Percentiles rank a stretch among this genome's conserved stretches.
phyloP scores from a whole-genome alignment of 441 rosid species.

The Populus tomentosa region DNA sequence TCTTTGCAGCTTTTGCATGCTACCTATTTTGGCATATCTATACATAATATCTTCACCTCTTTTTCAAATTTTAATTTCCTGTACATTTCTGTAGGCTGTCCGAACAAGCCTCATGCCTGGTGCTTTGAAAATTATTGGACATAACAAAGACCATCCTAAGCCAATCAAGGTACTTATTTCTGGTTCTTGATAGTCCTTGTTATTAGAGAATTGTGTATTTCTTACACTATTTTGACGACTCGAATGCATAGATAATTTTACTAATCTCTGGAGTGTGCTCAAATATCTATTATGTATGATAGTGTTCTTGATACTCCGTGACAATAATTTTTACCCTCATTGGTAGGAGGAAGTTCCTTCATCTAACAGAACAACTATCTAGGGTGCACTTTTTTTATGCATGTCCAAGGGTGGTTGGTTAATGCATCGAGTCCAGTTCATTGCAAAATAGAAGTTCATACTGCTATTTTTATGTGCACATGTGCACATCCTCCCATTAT shows the following conservation, averaged over 20 bases:
- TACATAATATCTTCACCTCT: not conserved
- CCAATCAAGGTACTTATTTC: slow-evolving; percentile 69
- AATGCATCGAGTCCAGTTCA: not conserved
- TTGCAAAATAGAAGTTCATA: not conserved
- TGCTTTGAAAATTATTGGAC: slow-evolving; percentile 75
- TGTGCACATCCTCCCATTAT: not conserved
- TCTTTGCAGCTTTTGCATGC: no score
- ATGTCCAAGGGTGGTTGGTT: not conserved
- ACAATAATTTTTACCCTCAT: not conserved
- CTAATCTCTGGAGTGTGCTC: not conserved
- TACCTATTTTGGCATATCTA: no score
- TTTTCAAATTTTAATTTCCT: slow-evolving; percentile 1
- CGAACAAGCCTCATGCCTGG: slow-evolving; percentile 91
- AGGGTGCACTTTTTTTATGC: not conserved
- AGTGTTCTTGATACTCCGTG: not conserved
- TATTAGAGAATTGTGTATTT: not conserved
- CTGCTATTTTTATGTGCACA: not conserved
- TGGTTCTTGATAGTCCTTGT: not conserved
- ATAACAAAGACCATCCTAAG: slow-evolving; percentile 92
- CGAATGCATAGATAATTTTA: not conserved
- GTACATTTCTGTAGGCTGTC: slow-evolving; percentile 41
- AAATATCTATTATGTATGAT: not conserved
- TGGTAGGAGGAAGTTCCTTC: not conserved
- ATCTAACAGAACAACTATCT: no score
- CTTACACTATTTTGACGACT: not conserved